Base-by-base conservation (phyloP, 192 early-diverging fungal genomes). In the Linnemannia schmuckeri region DNA sequence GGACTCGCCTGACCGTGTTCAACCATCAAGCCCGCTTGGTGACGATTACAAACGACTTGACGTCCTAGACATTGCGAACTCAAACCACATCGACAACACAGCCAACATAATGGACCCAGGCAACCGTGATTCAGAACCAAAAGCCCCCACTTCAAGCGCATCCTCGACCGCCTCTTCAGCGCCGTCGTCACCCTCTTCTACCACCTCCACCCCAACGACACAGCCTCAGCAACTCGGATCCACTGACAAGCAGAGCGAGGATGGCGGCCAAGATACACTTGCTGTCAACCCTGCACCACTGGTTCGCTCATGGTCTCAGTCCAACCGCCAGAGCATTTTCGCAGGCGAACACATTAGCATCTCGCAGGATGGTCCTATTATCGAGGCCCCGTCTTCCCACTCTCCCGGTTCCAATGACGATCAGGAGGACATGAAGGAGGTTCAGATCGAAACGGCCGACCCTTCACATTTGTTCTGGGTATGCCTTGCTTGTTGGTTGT, bases 401-500 rank as follows among this genome's bases (percentile, higher is more conserved):
- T 75, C 66, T 35, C 41, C 76, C 22, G 66, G 54, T 42, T 78
- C 76, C 38, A 80, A 69, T 66, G 85, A 81, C 30, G 85, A 77
- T 49, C 80, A 78, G 52, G 79, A 87, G 37, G 84, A 87, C 49
- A 87, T 87, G 80, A 87, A 88, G 40, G 89, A 88, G 47, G 80
- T 90, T 12, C 77, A 88, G 55, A 88, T 90, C 61, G 85, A 90
- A 40, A 88, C 89, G 18, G 76, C 82, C 15, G 72, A 90, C 73
- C 85, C 89, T 18, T 90, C 89, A 2, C 89, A 90, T 57, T 63
- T 90, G 40, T 90, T 90, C 27, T 90, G 89, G 89, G 89, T 90
- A 78, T 24, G 70, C 17, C 52, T 52, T 54, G 22, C n/a, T 38
- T 37, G 30, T 68, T 35, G 9, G 30, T 68, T 35, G 9, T 70